A percentile compares a stretch with the other conserved stretches of the same genome.
These are phyloP conservation scores for Miscanthus lutarioriparius DNA, from an alignment of 176 grass and related monocot genomes.

Conservation along the genomic window DNA sequence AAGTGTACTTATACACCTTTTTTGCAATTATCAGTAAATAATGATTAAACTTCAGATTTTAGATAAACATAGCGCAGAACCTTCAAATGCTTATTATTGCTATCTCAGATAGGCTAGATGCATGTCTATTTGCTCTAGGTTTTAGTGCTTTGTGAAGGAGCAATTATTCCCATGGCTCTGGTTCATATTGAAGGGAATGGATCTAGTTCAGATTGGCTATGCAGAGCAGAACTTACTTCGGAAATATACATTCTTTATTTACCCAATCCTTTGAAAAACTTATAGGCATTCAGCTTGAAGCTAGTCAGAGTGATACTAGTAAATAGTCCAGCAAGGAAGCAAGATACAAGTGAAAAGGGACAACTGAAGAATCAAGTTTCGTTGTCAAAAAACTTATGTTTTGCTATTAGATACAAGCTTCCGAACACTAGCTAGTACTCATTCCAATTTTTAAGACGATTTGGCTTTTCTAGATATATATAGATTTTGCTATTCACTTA, in stretches of 20 bases:
- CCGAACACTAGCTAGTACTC: not conserved
- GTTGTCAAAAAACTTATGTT: not conserved
- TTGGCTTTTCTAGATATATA: not conserved
- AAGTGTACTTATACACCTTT: not conserved
- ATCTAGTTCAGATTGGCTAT: not conserved
- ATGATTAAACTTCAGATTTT: not conserved
- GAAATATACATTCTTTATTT: not conserved
- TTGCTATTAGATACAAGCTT: not conserved
- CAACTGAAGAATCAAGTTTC: not conserved
- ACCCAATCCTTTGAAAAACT: not conserved
- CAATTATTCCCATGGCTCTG: not conserved
- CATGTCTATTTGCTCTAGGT: not conserved
- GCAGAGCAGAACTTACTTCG: not conserved
- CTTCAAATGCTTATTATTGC: not conserved
- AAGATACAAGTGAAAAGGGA: not conserved
- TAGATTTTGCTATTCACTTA: too few species aligned
- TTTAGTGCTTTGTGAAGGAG: not conserved
- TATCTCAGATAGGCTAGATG: not conserved
- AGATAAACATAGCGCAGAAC: not conserved
- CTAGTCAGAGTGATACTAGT: not conserved
- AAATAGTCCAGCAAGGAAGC: not conserved
- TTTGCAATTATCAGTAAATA: not conserved
- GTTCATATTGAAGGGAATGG: conserved; percentile 3
- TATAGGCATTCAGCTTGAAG: not conserved
- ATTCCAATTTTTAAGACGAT: not conserved